Percentiles rank a stretch among this genome's conserved stretches.
phyloP scores from a whole-genome alignment of 495 filamentous ascomycete genomes.

The Cladorrhinum samala region DNA sequence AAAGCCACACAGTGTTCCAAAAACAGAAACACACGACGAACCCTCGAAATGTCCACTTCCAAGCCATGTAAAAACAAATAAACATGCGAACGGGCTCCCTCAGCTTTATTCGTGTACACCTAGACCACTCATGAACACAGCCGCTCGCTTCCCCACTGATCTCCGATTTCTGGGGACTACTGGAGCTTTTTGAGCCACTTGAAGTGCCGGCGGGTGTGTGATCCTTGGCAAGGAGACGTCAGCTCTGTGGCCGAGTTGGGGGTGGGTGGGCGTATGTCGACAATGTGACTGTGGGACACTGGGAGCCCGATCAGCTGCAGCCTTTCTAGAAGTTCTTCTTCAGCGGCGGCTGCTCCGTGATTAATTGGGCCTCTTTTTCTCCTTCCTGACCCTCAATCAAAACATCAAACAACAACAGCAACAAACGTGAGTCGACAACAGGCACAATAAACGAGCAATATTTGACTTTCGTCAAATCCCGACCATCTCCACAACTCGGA shows the following conservation, averaged over 20 bases:
- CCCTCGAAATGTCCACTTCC: too few species aligned
- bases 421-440: not conserved
- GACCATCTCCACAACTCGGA: not conserved
- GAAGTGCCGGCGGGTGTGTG: not conserved
- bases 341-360: not conserved
- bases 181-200: too few species aligned
- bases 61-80: not conserved
- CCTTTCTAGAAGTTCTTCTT: not conserved
- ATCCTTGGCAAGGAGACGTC: constrained; percentile 9
- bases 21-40: not conserved
- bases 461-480: too few species aligned
- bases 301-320: not conserved
- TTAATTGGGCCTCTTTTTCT: not conserved
- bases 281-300: not conserved
- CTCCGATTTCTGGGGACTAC: constrained; percentile 1
- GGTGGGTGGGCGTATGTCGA: not conserved
- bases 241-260: constrained; percentile 6
- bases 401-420: not conserved
- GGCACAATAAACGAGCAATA: not conserved
- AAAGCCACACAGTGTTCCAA: not conserved
- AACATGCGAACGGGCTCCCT: not conserved
- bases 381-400: not conserved
- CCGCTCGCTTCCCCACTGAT: constrained; percentile 16
- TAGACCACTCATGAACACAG: constrained; percentile 3
- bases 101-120: too few species aligned